Conservation (phyloP, 2,329 filamentous ascomycete genomes). For the Colletotrichum sp. region DNA sequence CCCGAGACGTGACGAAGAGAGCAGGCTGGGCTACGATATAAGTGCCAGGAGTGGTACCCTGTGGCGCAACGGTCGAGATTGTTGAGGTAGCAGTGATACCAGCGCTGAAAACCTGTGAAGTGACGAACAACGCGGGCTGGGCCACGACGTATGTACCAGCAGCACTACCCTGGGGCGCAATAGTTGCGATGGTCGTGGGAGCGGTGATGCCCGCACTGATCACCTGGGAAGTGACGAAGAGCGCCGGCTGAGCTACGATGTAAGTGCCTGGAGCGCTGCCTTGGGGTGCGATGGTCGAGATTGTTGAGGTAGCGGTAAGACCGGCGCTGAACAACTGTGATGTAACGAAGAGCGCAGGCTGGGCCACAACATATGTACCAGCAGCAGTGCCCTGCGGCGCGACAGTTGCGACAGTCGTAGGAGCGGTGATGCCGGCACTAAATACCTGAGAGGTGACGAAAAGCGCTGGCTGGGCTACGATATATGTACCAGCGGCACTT, state of each 20-base stretch:
- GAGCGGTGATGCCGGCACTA: not conserved
- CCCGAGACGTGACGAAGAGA: not conserved
- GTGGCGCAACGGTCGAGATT: not conserved
- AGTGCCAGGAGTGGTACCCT: slow-evolving; percentile 5
- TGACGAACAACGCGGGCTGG: not conserved
- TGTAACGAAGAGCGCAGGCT: not conserved
- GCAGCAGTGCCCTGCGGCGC: not conserved
- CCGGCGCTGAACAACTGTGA: not conserved
- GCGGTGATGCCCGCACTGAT: not conserved
- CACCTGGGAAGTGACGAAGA: not conserved
- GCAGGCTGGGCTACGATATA: slow-evolving; percentile 5
- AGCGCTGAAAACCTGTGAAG: not conserved
- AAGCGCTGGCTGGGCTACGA: not conserved
- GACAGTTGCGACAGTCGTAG: not conserved
- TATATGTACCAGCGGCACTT: not conserved
- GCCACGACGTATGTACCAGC: slow-evolving; percentile 3
- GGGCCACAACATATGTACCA: slow-evolving; percentile 2
- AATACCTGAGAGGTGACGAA: not conserved
- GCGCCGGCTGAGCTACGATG: too few species aligned
- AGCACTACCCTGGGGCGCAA: not conserved
- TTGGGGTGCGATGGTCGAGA: too few species aligned
- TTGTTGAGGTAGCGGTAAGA: too few species aligned
- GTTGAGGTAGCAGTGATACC: not conserved
- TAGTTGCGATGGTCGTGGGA: not conserved
- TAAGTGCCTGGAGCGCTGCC: too few species aligned